Evolutionary conservation across 768 basidiomycete genomes (phyloP), one percentile per base, ranked within the genome.

Genomic region (Hygrophorus pudorinus): DNA sequence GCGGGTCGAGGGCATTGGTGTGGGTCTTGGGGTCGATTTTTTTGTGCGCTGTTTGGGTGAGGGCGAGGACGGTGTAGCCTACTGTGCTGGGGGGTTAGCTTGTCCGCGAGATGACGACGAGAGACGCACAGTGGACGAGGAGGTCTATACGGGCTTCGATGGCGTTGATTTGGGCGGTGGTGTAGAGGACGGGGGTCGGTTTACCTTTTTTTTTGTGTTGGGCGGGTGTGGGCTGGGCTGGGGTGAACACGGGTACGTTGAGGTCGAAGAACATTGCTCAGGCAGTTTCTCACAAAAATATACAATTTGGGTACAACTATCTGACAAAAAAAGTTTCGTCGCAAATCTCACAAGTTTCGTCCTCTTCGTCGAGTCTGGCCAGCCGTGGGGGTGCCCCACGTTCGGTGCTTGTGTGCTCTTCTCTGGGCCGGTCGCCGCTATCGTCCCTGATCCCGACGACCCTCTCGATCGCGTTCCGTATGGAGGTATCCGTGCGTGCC

Each of bases 21-120:
- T 86, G 84, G 0, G 65, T 67, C 58, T 81, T 82, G 2, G 76
- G 66, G 51, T 88, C 85, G n/a, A 89, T 68, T 48, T 76, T 79
- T 42, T 79, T 78, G 45, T 78, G 66, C 12, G 85, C 71, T 1
- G 74, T 78, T 53, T 91, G 85, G 52, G 78, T 84, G 50, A 93
- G 70, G 1, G 81, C 83, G 37, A 93, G 56, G 29, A 88, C 79
- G 21, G 81, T 76, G 63, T 91, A 93, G 71, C 90, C 90, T 68
- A 93, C 89, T 93, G 44, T 17, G 31, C 14, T 24, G 14, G 37
- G 30, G 24, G 38, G 45, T 35, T 43, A 6, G 46, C 24, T 37
- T 17, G 14, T 43, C 48, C 47, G 51, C 50, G 48, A 42, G 32
- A 33, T 35, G 38, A 48, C 32, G 28, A 17, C 38, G 38, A 27